Evolutionary conservation across 2,329 filamentous ascomycete genomes (phyloP).

Genomic region (Catunica adiposa): DNA sequence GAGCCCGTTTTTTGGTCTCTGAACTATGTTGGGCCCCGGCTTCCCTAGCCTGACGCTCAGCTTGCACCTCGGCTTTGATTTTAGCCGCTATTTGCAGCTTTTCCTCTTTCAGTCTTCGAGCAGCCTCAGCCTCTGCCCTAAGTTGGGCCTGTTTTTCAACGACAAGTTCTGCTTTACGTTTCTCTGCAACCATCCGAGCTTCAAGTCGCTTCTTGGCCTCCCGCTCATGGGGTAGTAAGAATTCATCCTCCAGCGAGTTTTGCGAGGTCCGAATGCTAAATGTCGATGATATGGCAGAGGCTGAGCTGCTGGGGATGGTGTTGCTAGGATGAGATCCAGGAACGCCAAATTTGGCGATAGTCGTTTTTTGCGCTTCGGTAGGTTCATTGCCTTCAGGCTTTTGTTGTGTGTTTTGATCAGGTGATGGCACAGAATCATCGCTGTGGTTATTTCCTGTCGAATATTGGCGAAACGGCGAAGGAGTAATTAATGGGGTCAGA

Average conservation of each 20-base stretch:
- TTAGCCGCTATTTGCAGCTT: not conserved
- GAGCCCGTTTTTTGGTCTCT: not conserved
- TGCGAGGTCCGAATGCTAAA: not conserved
- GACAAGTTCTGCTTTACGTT: too few relatives aligned
- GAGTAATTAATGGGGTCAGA: not conserved
- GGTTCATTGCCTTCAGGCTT: too few relatives aligned
- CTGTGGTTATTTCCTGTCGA: too few relatives aligned
- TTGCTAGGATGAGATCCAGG: not conserved
- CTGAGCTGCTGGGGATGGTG: not conserved
- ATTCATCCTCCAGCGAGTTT: not conserved
- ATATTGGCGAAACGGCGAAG: conserved; percentile 3
- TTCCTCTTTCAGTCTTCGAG: not conserved
- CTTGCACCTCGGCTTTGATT: not conserved
- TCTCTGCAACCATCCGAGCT: not conserved
- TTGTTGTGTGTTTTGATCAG: too few relatives aligned
- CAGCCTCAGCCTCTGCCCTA: too few relatives aligned
- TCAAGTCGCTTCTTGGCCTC: not conserved
- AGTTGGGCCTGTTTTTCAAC: too few relatives aligned
- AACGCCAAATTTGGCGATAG: too few relatives aligned
- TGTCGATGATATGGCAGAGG: not conserved
- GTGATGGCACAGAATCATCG: not conserved
- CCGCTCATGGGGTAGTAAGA: not conserved
- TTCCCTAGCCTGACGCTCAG: not conserved
- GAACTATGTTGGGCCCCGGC: not conserved
- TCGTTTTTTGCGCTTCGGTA: too few relatives aligned